Percentiles rank a stretch among this genome's conserved stretches.
phyloP scores from a whole-genome alignment of 176 grass and related monocot genomes.

The Aegilops sharonensis region DNA sequence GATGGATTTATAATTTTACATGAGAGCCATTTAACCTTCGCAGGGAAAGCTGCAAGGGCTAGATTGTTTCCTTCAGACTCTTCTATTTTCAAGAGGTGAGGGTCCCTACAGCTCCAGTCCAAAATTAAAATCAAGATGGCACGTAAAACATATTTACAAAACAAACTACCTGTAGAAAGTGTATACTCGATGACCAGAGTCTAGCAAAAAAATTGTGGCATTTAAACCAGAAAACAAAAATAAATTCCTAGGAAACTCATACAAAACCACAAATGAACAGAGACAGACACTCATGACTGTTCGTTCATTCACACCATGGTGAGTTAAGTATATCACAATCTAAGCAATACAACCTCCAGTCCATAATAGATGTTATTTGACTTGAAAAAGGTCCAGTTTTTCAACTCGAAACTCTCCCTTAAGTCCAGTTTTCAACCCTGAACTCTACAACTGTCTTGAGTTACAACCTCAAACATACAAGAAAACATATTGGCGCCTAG shows the following conservation, averaged over 20 bases:
- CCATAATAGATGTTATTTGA: neutral
- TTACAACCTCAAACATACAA: neutral
- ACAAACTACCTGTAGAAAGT: neutral
- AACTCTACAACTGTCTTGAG: neutral
- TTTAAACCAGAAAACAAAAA: neutral
- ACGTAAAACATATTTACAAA: neutral
- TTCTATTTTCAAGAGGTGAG: slow-evolving; percentile 9
- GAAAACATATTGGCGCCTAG: neutral
- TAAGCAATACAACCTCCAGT: slow-evolving; percentile 4
- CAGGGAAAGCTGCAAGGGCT: neutral
- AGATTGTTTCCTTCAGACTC: neutral
- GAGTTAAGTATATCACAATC: neutral
- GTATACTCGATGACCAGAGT: neutral
- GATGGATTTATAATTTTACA: neutral
- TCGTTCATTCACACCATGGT: neutral
- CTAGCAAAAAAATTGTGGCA: neutral
- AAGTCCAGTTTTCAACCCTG: slow-evolving; percentile 1
- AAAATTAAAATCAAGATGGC: slow-evolving; percentile 10
- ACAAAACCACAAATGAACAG: slow-evolving; percentile 15
- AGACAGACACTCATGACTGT: neutral
- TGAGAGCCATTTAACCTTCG: neutral
- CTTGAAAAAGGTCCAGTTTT: neutral
- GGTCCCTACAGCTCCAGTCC: neutral
- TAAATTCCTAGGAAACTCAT: neutral
- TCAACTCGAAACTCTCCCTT: neutral